These are phyloP conservation scores for Endothia cerciana DNA, from an alignment of 2,329 filamentous ascomycete species.

Conservation along the genomic window DNA sequence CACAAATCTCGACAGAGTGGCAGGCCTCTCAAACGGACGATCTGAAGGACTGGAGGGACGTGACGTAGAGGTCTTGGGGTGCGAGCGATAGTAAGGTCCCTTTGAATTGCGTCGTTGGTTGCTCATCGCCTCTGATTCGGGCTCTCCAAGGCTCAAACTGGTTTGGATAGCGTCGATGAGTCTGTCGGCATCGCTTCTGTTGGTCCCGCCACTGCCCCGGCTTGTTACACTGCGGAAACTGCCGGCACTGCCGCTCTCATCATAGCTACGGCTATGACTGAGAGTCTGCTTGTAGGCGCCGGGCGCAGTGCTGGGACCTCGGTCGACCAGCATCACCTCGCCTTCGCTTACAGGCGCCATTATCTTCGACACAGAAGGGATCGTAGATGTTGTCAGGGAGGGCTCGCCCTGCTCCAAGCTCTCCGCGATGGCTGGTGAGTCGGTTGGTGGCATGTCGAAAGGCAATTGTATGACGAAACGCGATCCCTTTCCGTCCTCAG, in stretches of 20 bases:
- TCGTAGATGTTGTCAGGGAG: conserved; percentile 34
- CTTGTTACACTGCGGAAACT: conserved; percentile 52
- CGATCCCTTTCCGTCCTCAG: conserved; percentile 80
- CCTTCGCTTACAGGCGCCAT: conserved; percentile 42
- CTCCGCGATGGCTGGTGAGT: conserved; percentile 13
- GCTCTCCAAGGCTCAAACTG: conserved; percentile 51
- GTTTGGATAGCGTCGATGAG: conserved; percentile 74
- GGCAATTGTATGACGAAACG: conserved; percentile 80
- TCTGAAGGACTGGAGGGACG: conserved; percentile 25
- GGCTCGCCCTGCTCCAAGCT: not conserved
- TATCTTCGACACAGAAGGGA: conserved; percentile 39
- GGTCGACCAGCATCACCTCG: conserved; percentile 67
- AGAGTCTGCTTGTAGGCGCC: conserved; percentile 26
- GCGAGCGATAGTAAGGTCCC: conserved; percentile 15
- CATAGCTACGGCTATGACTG: conserved; percentile 40
- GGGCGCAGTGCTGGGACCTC: conserved; percentile 38
- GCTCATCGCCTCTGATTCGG: conserved; percentile 36
- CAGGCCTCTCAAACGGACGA: conserved; percentile 13
- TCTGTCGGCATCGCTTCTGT: conserved; percentile 67
- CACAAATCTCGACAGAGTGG: conserved; percentile 19
- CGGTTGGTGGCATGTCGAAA: conserved; percentile 62
- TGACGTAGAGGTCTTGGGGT: not conserved
- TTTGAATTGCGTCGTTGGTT: conserved; percentile 26
- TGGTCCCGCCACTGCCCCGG: conserved; percentile 54
- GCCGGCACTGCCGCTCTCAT: conserved; percentile 44